phyloP scores from a whole-genome alignment of 1,139 yeast species.

The Geotrichum candidum region DNA sequence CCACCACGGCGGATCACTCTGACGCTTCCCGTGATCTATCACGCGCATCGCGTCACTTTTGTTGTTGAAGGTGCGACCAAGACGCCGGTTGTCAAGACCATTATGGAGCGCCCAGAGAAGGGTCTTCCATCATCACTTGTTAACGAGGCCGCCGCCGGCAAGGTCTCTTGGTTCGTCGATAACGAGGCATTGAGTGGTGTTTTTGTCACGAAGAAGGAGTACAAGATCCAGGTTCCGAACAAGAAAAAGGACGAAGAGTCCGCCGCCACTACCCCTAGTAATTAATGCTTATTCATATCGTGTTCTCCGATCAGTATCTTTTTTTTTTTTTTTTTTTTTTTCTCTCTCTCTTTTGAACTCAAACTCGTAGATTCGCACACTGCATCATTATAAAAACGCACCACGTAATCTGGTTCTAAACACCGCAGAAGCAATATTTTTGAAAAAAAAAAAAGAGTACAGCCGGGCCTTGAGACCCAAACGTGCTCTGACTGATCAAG shows the following conservation, averaged over 20 bases:
- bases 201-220: conserved; percentile 68
- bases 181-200: conserved; percentile 88
- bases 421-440: no score
- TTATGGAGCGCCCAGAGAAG: conserved; percentile 96
- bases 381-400: not conserved
- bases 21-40: conserved; percentile 92
- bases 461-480: not conserved
- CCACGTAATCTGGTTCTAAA: no score
- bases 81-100: conserved; percentile 86
- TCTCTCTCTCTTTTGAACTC: not conserved
- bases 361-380: not conserved
- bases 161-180: conserved; percentile 96
- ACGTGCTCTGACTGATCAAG: no score
- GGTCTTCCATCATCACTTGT: conserved; percentile 92
- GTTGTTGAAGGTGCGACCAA: conserved; percentile 95
- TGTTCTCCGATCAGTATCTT: not conserved
- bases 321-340: not conserved
- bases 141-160: conserved; percentile 93
- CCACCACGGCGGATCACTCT: conserved; percentile 84
- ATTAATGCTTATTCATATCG: not conserved
- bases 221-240: conserved; percentile 39
- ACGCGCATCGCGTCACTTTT: conserved; percentile 85
- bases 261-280: not conserved
- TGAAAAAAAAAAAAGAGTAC: not conserved
- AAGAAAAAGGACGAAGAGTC: not conserved